These are phyloP conservation scores for Lasiodiplodia theobromae DNA, from an alignment of 2,329 filamentous ascomycete genomes.

Conservation along the genomic window DNA sequence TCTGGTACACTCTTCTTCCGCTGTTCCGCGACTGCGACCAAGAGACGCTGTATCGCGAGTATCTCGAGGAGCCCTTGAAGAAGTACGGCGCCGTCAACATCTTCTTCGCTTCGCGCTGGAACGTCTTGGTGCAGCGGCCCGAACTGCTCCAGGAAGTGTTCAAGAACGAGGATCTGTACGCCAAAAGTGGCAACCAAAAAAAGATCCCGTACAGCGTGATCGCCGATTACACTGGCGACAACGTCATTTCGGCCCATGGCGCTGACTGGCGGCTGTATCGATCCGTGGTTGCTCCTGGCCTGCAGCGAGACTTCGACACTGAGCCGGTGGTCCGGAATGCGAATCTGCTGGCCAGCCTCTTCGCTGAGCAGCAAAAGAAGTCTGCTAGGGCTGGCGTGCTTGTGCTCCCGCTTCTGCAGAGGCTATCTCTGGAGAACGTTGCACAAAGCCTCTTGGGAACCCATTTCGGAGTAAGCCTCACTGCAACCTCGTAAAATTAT, in stretches of 20 bases:
- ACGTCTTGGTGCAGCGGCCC: constrained; percentile 55
- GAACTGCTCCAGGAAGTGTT: constrained; percentile 52
- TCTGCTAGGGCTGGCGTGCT: constrained; percentile 33
- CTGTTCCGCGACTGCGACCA: constrained; percentile 55
- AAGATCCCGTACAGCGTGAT: constrained; percentile 44
- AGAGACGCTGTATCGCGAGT: constrained; percentile 49
- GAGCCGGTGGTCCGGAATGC: constrained; percentile 37
- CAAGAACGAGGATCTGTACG: constrained; percentile 41
- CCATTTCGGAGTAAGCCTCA: constrained; percentile 11
- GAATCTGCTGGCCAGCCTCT: constrained; percentile 37
- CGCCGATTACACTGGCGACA: constrained; percentile 43
- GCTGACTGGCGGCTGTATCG: constrained; percentile 43
- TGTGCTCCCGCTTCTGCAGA: constrained; percentile 45
- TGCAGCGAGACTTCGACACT: constrained; percentile 37
- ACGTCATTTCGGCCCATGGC: constrained; percentile 44
- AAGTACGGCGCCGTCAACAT: constrained; percentile 57
- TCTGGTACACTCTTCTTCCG: constrained; percentile 54
- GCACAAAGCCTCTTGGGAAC: constrained; percentile 41
- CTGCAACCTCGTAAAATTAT: background rate
- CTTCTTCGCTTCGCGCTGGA: constrained; percentile 60
- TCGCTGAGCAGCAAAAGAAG: constrained; percentile 40
- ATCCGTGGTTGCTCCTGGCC: constrained; percentile 40
- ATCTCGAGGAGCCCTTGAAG: constrained; percentile 49
- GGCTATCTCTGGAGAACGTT: constrained; percentile 48
- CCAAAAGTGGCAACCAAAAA: constrained; percentile 43